Evolutionary conservation across 768 basidiomycete species (phyloP).

Genomic region (Trametopsis cervina): DNA sequence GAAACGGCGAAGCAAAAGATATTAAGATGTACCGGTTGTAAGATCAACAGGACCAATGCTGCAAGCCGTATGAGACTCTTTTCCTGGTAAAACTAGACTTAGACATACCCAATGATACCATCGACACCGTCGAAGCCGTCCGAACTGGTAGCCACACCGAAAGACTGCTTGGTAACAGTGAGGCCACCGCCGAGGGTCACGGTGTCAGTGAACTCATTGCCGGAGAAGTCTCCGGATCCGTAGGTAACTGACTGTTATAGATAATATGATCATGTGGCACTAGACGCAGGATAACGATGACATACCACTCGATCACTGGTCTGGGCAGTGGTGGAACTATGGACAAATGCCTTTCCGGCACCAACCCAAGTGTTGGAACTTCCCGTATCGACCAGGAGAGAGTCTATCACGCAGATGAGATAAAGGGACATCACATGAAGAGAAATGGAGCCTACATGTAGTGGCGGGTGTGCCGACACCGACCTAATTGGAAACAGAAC

Average conservation of each 20-base stretch:
- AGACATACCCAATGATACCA: constrained; percentile 58
- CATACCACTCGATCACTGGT: constrained; percentile 46
- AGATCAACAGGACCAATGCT: constrained; percentile 57
- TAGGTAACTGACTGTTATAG: constrained; percentile 14
- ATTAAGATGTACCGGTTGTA: constrained; percentile 28
- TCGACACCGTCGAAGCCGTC: constrained; percentile 42
- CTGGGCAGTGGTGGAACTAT: constrained; percentile 41
- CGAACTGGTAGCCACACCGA: constrained; percentile 49
- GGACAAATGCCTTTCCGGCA: constrained; percentile 35
- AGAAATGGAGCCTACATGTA: constrained; percentile 11
- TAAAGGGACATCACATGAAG: not conserved
- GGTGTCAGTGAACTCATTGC: constrained; percentile 34
- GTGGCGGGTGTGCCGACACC: constrained; percentile 20
- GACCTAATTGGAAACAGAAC: constrained; percentile 11
- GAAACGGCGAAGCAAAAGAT: not conserved
- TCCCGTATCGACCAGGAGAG: constrained; percentile 55
- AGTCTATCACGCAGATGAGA: constrained; percentile 27
- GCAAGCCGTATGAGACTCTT: not conserved
- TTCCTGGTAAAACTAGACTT: too few species aligned
- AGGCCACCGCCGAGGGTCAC: constrained; percentile 48
- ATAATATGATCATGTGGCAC: too few species aligned
- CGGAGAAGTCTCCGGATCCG: constrained; percentile 16
- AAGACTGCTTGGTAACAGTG: constrained; percentile 47
- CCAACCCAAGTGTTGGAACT: constrained; percentile 74
- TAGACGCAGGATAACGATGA: too few species aligned